A percentile compares a stretch with the other conserved stretches of the same genome.
Conservation (phyloP, 1,284 basidiomycete species). For the Xerocomus amazonicus region DNA sequence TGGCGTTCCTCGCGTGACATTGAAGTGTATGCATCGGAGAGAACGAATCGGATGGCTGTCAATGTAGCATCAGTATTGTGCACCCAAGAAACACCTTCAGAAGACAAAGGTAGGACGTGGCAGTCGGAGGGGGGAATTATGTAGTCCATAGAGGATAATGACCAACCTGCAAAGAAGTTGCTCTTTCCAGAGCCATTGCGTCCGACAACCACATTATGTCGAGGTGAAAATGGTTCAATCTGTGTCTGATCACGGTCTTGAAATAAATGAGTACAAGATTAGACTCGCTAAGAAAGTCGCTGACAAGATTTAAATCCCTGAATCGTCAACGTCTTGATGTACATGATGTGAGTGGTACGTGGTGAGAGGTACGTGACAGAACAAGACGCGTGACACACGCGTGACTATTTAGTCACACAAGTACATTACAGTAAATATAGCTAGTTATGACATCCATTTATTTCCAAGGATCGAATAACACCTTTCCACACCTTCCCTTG, state of each 20-base stretch:
- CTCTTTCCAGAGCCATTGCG: constrained; percentile 95
- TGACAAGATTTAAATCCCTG: constrained; percentile 96
- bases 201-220: constrained; percentile 92
- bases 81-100: no score
- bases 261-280: constrained; percentile 7
- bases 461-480: constrained; percentile 68
- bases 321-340: constrained; percentile 90
- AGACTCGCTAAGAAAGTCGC: constrained; percentile 16
- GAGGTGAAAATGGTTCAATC: constrained; percentile 79
- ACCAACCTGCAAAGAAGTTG: constrained; percentile 88
- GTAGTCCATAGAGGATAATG: no score
- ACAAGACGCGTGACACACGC: constrained; percentile 18
- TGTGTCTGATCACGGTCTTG: constrained; percentile 78
- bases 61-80: constrained; percentile 7
- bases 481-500: constrained; percentile 66
- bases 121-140: no score
- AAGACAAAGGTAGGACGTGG: no score
- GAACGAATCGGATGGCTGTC: constrained; percentile 91
- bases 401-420: constrained; percentile 10
- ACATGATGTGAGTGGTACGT: constrained; percentile 47
- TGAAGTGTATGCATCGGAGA: constrained; percentile 96
- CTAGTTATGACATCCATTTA: no score
- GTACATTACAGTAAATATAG: no score
- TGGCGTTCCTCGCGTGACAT: constrained; percentile 94
- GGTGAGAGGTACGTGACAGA: background rate